Percentiles rank a stretch among this genome's conserved stretches.
These are phyloP conservation scores for Papilionanthe hybrid DNA, from an alignment of 116 monocot species.

Conservation along the genomic window DNA sequence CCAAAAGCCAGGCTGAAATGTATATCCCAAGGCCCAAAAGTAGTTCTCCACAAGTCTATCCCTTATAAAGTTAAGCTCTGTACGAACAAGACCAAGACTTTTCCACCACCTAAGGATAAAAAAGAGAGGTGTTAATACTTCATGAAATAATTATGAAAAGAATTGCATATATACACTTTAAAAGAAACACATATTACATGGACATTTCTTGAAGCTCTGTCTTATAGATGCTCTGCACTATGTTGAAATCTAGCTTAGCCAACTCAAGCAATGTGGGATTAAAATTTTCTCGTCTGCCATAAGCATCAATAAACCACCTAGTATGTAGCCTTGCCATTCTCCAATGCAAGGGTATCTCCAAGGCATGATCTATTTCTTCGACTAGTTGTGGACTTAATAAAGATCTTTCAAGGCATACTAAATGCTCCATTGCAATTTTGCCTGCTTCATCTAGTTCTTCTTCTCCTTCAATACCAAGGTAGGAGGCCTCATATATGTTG, in stretches of 20 bases:
- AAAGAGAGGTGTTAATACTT: neutral
- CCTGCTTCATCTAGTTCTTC: constrained; percentile 20
- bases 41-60: constrained; percentile 14
- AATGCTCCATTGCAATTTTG: constrained; percentile 17
- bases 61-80: neutral
- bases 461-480: constrained; percentile 30
- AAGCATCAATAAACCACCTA: constrained; percentile 10
- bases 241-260: constrained; percentile 26
- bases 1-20: constrained; percentile 9
- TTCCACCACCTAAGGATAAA: constrained; percentile 5
- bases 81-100: neutral
- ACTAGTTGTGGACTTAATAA: neutral
- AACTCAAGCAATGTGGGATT: constrained; percentile 17
- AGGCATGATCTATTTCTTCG: constrained; percentile 12
- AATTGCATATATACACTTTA: neutral
- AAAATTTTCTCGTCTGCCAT: constrained; percentile 3
- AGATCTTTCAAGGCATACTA: constrained; percentile 1
- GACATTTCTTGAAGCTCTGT: constrained; percentile 17
- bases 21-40: neutral
- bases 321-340: constrained; percentile 16
- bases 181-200: neutral
- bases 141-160: neutral
- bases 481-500: constrained; percentile 30
- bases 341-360: constrained; percentile 28
- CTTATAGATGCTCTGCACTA: constrained; percentile 16